Evolutionary conservation across 352 stramenopile genomes (phyloP).

Genomic region (Blastocystis sp.): DNA sequence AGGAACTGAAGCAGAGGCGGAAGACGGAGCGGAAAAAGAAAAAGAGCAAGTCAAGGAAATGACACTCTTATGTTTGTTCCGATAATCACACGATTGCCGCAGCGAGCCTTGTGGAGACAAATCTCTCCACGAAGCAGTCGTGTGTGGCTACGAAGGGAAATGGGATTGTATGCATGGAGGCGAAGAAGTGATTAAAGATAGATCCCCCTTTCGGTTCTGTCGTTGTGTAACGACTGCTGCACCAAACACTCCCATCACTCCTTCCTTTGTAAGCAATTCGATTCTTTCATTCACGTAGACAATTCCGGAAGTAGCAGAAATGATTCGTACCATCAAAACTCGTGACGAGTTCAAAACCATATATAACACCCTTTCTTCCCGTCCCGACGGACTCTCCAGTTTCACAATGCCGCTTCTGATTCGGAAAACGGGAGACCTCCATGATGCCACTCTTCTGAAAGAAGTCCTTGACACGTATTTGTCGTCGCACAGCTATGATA

Average conservation of each 20-base stretch:
- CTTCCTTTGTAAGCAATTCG: background rate
- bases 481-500: background rate
- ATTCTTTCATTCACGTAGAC: background rate
- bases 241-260: no score
- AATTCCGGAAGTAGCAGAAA: background rate
- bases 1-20: conserved; percentile 17
- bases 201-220: no score
- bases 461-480: background rate
- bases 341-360: background rate
- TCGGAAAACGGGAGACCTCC: background rate
- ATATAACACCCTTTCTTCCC: background rate
- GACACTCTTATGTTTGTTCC: background rate
- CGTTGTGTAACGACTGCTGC: no score
- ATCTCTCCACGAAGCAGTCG: no score
- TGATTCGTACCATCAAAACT: background rate
- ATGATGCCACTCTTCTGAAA: background rate
- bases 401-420: background rate
- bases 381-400: background rate
- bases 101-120: no score
- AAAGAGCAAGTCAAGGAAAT: background rate
- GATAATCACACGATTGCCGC: background rate
- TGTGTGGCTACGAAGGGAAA: no score
- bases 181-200: no score
- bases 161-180: no score
- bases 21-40: conserved; percentile 14